Evolutionary conservation across 371 early-diverging fungal genomes (phyloP).

Genomic region (Rhizomucor miehei): DNA sequence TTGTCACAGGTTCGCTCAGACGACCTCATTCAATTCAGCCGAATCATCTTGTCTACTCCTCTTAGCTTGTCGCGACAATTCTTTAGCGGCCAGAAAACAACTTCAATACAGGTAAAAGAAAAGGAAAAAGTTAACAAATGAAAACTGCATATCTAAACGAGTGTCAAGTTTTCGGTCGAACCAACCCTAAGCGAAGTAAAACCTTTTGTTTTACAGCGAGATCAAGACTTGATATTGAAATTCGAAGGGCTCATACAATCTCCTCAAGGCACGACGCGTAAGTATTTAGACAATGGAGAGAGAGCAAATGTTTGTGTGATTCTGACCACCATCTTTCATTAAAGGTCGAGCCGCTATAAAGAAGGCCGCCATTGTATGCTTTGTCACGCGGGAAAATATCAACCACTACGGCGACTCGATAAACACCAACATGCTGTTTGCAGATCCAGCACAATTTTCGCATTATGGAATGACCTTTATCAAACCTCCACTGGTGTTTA

Average conservation of each 20-base stretch:
- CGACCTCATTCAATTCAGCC: too few relatives aligned
- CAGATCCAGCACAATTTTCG: slow-evolving; percentile 24
- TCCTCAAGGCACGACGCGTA: neutral
- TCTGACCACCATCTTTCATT: too few relatives aligned
- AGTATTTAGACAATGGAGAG: too few relatives aligned
- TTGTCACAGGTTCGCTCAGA: too few relatives aligned
- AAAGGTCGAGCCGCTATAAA: slow-evolving; percentile 8
- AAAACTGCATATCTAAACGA: neutral
- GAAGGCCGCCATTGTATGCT: slow-evolving; percentile 31
- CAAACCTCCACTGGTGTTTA: slow-evolving; percentile 28
- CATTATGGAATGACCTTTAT: slow-evolving; percentile 12
- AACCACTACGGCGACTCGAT: slow-evolving; percentile 25
- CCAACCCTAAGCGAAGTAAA: slow-evolving; percentile 27
- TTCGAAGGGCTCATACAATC: slow-evolving; percentile 35
- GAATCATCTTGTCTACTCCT: too few relatives aligned
- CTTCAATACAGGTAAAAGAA: slow-evolving; percentile 16
- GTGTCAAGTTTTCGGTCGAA: slow-evolving; percentile 27
- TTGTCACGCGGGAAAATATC: slow-evolving; percentile 27
- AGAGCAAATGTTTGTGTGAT: too few relatives aligned
- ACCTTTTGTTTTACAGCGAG: slow-evolving; percentile 18
- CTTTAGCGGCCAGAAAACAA: slow-evolving; percentile 20
- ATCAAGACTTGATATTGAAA: slow-evolving; percentile 29
- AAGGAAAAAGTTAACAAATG: neutral
- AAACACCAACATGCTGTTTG: slow-evolving; percentile 27
- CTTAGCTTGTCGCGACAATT: neutral